These are phyloP conservation scores for Terfezia claveryi DNA, from an alignment of 495 filamentous ascomycete species.

Conservation along the genomic window DNA sequence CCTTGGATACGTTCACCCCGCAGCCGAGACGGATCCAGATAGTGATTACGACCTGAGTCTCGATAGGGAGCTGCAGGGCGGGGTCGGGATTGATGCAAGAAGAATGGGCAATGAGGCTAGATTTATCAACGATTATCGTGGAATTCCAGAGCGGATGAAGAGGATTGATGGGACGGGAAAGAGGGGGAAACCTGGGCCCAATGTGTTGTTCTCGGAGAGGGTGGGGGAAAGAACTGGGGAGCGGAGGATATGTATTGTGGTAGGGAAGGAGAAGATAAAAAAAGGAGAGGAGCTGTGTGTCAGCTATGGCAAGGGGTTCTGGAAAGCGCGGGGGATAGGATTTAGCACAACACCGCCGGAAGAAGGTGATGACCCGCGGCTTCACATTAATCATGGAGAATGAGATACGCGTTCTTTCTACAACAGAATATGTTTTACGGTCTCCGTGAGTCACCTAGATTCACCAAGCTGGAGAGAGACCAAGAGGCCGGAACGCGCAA, in stretches of 20 bases:
- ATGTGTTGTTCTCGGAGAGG: conserved; percentile 13
- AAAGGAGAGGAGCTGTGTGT: conserved; percentile 42
- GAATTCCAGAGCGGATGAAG: conserved; percentile 20
- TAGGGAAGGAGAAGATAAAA: conserved; percentile 26
- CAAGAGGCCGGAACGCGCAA: too few species aligned
- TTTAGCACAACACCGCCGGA: too few species aligned
- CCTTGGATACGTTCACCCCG: conserved; percentile 35
- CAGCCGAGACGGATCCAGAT: conserved; percentile 19
- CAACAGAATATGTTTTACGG: too few species aligned
- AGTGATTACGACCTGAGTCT: conserved; percentile 49
- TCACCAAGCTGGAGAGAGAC: too few species aligned
- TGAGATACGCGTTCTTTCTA: too few species aligned
- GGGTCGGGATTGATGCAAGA: conserved; percentile 41
- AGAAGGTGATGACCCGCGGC: too few species aligned
- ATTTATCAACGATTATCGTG: conserved; percentile 56
- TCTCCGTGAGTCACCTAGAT: too few species aligned
- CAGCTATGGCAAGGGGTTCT: conserved; percentile 48
- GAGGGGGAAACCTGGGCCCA: conserved; percentile 18
- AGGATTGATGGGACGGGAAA: background rate
- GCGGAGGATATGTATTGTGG: conserved; percentile 23
- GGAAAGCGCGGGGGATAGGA: conserved; percentile 23
- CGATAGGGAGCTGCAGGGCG: conserved; percentile 26
- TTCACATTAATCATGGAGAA: too few species aligned
- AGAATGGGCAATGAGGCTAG: conserved; percentile 43
- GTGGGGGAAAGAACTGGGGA: conserved; percentile 18